Evolutionary conservation across 768 basidiomycete genomes (phyloP).

Genomic region (Coprinopsis cinerea): DNA sequence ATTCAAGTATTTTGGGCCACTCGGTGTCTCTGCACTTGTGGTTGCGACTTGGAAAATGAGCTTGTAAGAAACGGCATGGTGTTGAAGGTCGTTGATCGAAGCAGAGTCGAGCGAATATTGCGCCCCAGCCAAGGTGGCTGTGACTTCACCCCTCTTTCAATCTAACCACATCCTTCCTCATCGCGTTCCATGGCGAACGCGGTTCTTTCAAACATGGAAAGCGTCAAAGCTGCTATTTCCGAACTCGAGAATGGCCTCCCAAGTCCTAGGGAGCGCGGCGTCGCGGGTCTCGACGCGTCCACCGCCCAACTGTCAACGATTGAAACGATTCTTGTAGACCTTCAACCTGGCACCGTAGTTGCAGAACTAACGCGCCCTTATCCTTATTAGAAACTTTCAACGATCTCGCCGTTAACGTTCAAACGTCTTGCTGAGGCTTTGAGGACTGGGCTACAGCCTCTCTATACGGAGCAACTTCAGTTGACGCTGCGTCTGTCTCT

Average conservation of each 20-base stretch:
- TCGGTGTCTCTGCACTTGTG: too few relatives aligned
- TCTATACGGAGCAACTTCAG: conserved; percentile 27
- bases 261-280: background rate
- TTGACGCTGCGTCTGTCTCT: conserved; percentile 22
- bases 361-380: background rate
- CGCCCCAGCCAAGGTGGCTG: too few relatives aligned
- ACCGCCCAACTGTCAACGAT: background rate
- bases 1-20: too few relatives aligned
- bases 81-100: too few relatives aligned
- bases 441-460: conserved; percentile 35
- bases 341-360: background rate
- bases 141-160: background rate
- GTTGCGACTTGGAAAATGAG: too few relatives aligned
- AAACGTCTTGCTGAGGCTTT: conserved; percentile 34
- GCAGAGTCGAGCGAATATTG: too few relatives aligned
- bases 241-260: background rate
- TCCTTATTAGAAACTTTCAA: conserved; percentile 29
- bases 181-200: background rate
- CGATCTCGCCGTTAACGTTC: conserved; percentile 30
- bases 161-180: background rate
- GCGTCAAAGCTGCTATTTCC: background rate
- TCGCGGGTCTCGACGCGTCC: background rate
- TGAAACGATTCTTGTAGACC: background rate
- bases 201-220: background rate
- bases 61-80: too few relatives aligned